Percentiles rank a stretch among this genome's conserved stretches.
phyloP scores from a whole-genome alignment of 768 basidiomycete species.

The Dentipellis fragilis region DNA sequence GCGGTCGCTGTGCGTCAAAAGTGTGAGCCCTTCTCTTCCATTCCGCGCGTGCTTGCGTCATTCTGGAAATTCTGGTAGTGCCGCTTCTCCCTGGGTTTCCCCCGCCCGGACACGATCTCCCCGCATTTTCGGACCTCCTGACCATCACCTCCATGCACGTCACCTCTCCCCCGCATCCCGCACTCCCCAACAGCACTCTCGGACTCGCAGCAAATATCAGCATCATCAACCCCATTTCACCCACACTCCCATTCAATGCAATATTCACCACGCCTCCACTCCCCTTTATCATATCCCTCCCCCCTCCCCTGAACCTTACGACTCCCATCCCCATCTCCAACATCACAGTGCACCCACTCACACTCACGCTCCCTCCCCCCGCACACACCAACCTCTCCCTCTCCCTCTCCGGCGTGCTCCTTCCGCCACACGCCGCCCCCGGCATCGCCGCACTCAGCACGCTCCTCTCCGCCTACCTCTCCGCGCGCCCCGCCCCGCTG shows the following conservation, averaged over 20 bases:
- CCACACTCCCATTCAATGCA: slow-evolving; percentile 32
- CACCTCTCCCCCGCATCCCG: slow-evolving; percentile 18
- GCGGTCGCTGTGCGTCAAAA: slow-evolving; percentile 31
- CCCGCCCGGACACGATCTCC: slow-evolving; percentile 42
- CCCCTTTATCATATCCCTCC: slow-evolving; percentile 54
- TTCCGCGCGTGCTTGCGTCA: background rate
- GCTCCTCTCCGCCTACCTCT: slow-evolving; percentile 58
- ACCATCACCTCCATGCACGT: slow-evolving; percentile 49
- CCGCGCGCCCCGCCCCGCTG: slow-evolving; percentile 45
- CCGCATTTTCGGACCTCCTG: slow-evolving; percentile 47
- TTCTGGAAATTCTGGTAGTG: slow-evolving; percentile 29
- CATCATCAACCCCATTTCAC: slow-evolving; percentile 46
- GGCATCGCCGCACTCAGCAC: slow-evolving; percentile 35
- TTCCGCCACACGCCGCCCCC: slow-evolving; percentile 33
- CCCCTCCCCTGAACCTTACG: slow-evolving; percentile 14
- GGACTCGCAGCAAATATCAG: slow-evolving; percentile 39
- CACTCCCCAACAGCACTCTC: slow-evolving; percentile 13
- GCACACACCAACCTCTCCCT: slow-evolving; percentile 60
- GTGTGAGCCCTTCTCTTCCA: slow-evolving; percentile 30
- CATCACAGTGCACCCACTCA: slow-evolving; percentile 44
- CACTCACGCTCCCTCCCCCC: slow-evolving; percentile 26
- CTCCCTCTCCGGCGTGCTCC: slow-evolving; percentile 41
- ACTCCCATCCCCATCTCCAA: slow-evolving; percentile 39
- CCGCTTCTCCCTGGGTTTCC: slow-evolving; percentile 60
- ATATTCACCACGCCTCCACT: slow-evolving; percentile 46